Base-by-base conservation (phyloP, 495 filamentous ascomycete species). In the Aspergillus sparsus region DNA sequence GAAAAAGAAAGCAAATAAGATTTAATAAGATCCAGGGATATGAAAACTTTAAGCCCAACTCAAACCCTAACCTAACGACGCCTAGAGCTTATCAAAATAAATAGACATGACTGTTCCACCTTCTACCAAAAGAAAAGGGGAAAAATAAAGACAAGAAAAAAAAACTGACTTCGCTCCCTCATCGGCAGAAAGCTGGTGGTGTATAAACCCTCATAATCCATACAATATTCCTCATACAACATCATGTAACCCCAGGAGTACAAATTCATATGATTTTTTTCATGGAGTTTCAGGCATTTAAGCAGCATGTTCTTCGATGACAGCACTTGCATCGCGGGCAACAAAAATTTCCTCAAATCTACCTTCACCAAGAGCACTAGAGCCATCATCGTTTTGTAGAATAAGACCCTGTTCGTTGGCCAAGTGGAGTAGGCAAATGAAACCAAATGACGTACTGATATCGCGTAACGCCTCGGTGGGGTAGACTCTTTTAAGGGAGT, bases 401-500 rank as follows among this genome's bases (percentile, higher is more conserved):
- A 89, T 80, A 54, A 99, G 80, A 6, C 95, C 95, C 76, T 97
- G 95, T 73, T 99, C 95, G 74, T 99, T 99, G 51, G 95, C 95
- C 66, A 99, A 66, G 76, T 99, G 95, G 52, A 99, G 80, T 54
- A 98, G 72, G 66, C 92, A 97, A 68, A 99, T 99, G 75, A 99
- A 99, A 68, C 95, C 96, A 71, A 87, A 99, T 51, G 87, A 92
- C 1, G 95, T 99, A 39, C 92, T 96, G 69, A 99, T 99, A 74
- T 99, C 95, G 39, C 86, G 86, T 82, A 99, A 89, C 32, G 82
- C 82, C 58, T 89, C 82, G 66, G 88, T 85, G 12, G 91, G 87
- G 68, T 99, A 99, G 1, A 96, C 92, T 3, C 77, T 71, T 72
- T 94, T 89, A 18, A 99, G 79, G 49, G 85, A 84, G 70, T 96